Evolutionary conservation across 768 basidiomycete genomes (phyloP), one percentile per base, ranked within the genome.

Genomic region (Dacryopinax primogenitus): DNA sequence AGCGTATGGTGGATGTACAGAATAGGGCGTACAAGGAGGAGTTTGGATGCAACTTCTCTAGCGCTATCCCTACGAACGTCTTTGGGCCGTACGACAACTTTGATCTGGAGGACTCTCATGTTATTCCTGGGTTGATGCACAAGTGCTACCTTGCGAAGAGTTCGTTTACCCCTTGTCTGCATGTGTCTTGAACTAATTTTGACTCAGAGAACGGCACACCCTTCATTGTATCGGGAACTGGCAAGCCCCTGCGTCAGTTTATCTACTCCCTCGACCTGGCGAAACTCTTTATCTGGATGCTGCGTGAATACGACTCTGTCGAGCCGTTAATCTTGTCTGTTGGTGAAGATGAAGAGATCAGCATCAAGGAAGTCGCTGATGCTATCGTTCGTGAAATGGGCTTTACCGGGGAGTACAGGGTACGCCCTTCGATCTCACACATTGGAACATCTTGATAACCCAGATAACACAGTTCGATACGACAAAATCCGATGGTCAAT

Each of bases 21-120:
- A 97, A 97, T 73, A 94, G 93, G 68, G 94, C 94, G 0, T 98
- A 97, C 81, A 87, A 93, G 77, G 92, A 95, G 69, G 87, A 97
- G 74, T 95, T 87, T 70, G 94, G 93, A 21, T 86, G 85, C 77
- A 92, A 91, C 76, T 97, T 96, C 73, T 96, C 93, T 2, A 91
- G 92, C 41, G 92, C 93, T 15, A 98, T 98, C 72, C 94, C 95
- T 0, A 97, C 95, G 12, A 96, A 94, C 73, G 85, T 97, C n/a
- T 97, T 97, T 72, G 94, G 94, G 15, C 90, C 90, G 3, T 75
- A 91, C 71, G 94, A 96, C 76, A 97, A 97, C 78, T 98, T 89
- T 73, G 88, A 94, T 70, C 80, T 96, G 21, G 88, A 92, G 71
- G 84, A 88, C 69, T 86, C 93, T 6, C 94, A 97, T 75, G 95